phyloP scores from a whole-genome alignment of 2,329 filamentous ascomycete genomes.

The Ilyonectria mors-panacis region DNA sequence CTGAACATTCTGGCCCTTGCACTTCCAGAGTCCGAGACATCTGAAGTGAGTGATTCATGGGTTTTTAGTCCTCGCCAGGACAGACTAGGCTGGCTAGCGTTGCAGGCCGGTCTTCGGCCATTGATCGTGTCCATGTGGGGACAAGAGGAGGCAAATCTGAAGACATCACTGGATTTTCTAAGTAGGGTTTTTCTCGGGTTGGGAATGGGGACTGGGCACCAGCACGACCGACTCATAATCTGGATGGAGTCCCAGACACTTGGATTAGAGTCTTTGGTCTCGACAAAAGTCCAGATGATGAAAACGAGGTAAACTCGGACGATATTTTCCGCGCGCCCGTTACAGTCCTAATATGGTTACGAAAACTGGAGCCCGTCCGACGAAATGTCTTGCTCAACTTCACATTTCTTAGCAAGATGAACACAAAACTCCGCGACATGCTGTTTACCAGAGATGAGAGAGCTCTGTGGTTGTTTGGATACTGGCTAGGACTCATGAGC shows the following conservation, averaged over 20 bases:
- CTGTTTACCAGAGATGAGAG: conserved; percentile 18
- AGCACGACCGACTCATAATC: neutral
- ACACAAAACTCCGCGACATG: conserved; percentile 12
- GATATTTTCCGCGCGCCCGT: conserved; percentile 14
- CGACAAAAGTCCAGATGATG: neutral
- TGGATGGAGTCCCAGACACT: conserved; percentile 3
- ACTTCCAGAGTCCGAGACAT: conserved; percentile 1
- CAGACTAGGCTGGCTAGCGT: conserved; percentile 19
- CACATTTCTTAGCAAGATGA: conserved; percentile 23
- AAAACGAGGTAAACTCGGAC: neutral
- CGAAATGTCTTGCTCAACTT: conserved; percentile 12
- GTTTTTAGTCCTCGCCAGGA: conserved; percentile 8
- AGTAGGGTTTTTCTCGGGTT: conserved; percentile 12
- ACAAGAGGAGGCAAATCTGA: neutral
- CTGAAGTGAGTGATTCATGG: conserved; percentile 12
- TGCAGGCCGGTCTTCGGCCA: conserved; percentile 20
- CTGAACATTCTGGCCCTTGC: conserved; percentile 20
- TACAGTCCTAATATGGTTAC: conserved; percentile 5
- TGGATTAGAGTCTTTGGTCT: conserved; percentile 13
- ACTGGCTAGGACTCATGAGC: conserved; percentile 25
- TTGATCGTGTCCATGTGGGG: conserved; percentile 16
- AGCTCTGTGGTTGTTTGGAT: conserved; percentile 27
- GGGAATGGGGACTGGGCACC: neutral
- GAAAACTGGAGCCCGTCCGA: neutral
- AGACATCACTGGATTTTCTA: neutral